Base-by-base conservation (phyloP, 495 filamentous ascomycete species). In the Durotheca rogersii region DNA sequence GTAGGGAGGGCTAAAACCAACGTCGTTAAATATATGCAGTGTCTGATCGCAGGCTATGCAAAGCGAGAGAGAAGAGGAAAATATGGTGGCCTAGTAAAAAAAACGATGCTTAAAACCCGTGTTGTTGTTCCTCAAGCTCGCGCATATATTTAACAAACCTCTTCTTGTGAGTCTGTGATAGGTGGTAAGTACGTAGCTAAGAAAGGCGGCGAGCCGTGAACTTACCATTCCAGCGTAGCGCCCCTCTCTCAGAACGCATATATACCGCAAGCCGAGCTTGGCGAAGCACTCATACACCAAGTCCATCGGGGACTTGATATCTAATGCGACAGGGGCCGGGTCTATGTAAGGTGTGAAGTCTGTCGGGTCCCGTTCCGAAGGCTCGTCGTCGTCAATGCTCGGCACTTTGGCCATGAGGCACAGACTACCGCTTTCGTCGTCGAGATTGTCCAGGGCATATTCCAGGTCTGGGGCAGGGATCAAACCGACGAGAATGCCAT, bases 251-350 rank as follows among this genome's bases (percentile, higher is more conserved):
- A 95, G 68, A 14, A 95, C 90, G 69, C 93, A 97, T 33, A 98
- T 83, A 67, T 96, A 97, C 46, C 93, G 76, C 51, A 98, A 66
- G 1, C 93, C 93, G 12, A 98, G 72, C 67, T 98, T 98, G 33
- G 89, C 89, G 70, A 97, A 98, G 59, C 89, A 95, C 64, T 98
- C 92, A 56, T 95, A 96, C 30, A 96, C 93, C 41, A 97, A 66
- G 66, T 98, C 92, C 77, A 98, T 93, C 1, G 93, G 90, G 1
- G 86, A 91, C 60, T 86, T 81, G 20, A 94, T 85, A 63, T 97
- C 93, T 17, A 98, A 73, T 5, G 91, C 82, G 11, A 98, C 75
- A 1, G 93, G 93, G 16, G 92, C 86, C 2, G 89, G 89, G 67
- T 98, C 93, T 69, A 98, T 95, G 64, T 83, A 96, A 0, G 79